phyloP scores from a whole-genome alignment of 768 basidiomycete genomes.

The Amanita rimosa region DNA sequence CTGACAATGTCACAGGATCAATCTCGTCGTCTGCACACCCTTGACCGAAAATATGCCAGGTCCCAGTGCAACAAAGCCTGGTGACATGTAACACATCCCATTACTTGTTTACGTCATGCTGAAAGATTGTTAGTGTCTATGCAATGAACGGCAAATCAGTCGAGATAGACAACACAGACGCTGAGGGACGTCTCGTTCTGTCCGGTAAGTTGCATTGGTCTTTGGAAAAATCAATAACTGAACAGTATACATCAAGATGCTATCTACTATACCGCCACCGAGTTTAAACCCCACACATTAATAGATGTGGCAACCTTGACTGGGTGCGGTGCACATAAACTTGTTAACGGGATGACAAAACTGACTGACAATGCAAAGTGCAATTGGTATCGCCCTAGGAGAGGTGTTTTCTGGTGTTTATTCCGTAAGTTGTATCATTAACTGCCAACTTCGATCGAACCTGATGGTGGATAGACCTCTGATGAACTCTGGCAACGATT shows the following conservation, averaged over 20 bases:
- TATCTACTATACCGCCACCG: slow-evolving; percentile 69
- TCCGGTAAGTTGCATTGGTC: slow-evolving; percentile 32
- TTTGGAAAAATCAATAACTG: not conserved
- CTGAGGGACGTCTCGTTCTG: slow-evolving; percentile 69
- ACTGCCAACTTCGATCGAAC: not conserved
- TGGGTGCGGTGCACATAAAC: slow-evolving; percentile 31
- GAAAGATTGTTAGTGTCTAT: slow-evolving; percentile 38
- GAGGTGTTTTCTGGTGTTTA: slow-evolving; percentile 73
- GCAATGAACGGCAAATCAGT: slow-evolving; percentile 86
- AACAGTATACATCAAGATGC: slow-evolving; percentile 39
- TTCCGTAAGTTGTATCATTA: slow-evolving; percentile 31
- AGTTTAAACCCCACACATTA: slow-evolving; percentile 71
- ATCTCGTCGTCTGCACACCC: slow-evolving; percentile 62
- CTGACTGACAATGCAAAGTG: slow-evolving; percentile 27
- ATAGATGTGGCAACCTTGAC: slow-evolving; percentile 87
- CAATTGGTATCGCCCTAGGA: slow-evolving; percentile 64
- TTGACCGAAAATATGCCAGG: slow-evolving; percentile 85
- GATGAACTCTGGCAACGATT: slow-evolving; percentile 67
- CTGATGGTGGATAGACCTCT: slow-evolving; percentile 36
- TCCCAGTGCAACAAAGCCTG: slow-evolving; percentile 63
- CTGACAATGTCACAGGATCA: slow-evolving; percentile 36
- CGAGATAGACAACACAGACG: slow-evolving; percentile 83
- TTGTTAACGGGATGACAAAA: not conserved
- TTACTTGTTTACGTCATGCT: not conserved
- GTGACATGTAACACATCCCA: slow-evolving; percentile 53